Evolutionary conservation across 139 green algal genomes (phyloP), one percentile per base, ranked within the genome.

Genomic region (Chlamydomonas sphaeroides): DNA sequence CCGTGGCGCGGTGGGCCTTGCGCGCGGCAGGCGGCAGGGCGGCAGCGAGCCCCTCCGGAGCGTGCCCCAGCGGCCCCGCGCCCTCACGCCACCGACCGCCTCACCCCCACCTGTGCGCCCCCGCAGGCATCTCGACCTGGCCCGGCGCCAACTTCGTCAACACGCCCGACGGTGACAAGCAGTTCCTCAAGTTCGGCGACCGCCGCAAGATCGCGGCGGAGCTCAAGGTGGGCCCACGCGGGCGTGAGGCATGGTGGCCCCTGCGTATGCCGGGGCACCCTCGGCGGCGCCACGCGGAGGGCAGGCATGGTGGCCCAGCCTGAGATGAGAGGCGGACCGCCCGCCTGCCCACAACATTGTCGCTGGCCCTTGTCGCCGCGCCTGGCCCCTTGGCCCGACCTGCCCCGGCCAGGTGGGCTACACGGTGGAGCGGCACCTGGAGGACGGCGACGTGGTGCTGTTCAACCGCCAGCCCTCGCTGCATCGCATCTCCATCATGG

Each of bases 381-480:
- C 23, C 17, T 1, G 38, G 21, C 14, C n/a, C n/a, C 59, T 14
- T 28, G 35, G 8, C 7, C 70, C 30, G 8, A 30, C 17, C 39
- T 65, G 32, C 32, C 68, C 67, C 41, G 26, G 1, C 0, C 85
- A 91, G 91, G 61, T 94, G 30, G 96, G 96, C 18, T 95, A 98
- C 88, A 79, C 97, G 6, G 96, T 99, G 85, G 96, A 99, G 84
- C 86, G 96, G 6, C 96, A 99, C 89, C 89, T 99, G 36, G 79
- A 88, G 32, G 93, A 99, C 79, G 97, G 96, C 25, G 97, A 99
- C 84, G 87, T 99, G 35, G 93, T 99, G 45, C 93, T 99, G 26
- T 99, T 99, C 93, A 99, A 99, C 92, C 94, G 97, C 30, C 97
- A 99, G 90, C 97, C 97, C 80, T 95, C 88, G 7, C 91, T 99